A percentile compares a stretch with the other conserved stretches of the same genome.
Conservation (phyloP, 2,329 filamentous ascomycete genomes). For the Microsporum canis region DNA sequence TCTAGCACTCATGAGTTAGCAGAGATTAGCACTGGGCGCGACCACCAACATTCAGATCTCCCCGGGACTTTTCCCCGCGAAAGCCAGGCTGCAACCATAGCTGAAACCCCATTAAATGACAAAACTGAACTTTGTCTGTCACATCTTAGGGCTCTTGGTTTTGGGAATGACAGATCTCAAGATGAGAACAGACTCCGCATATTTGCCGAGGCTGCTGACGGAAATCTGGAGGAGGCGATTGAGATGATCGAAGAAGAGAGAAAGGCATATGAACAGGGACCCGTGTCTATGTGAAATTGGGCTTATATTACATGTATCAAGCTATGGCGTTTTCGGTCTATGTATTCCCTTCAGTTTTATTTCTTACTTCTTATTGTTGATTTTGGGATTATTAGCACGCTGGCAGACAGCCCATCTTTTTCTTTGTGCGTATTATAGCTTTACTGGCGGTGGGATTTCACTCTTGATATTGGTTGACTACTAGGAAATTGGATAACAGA, state of each 20-base stretch:
- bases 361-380: not conserved
- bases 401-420: not conserved
- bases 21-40: not conserved
- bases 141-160: conserved; percentile 32
- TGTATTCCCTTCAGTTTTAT: not conserved
- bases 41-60: conserved; percentile 6
- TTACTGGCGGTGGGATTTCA: not conserved
- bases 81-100: not conserved
- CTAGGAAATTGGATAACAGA: no score
- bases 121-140: conserved; percentile 30
- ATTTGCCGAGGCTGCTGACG: conserved; percentile 36
- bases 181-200: conserved; percentile 31
- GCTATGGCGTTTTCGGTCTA: not conserved
- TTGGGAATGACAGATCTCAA: conserved; percentile 26
- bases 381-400: not conserved
- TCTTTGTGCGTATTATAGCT: not conserved
- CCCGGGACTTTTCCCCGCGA: conserved; percentile 22
- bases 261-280: conserved; percentile 28
- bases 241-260: conserved; percentile 42
- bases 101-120: not conserved
- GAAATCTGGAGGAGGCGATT: conserved; percentile 36
- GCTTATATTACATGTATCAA: not conserved
- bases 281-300: not conserved
- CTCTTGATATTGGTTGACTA: not conserved
- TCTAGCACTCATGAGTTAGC: not conserved